These are phyloP conservation scores for Candida sp. DNA, from an alignment of 1,139 yeast genomes.

Conservation along the genomic window DNA sequence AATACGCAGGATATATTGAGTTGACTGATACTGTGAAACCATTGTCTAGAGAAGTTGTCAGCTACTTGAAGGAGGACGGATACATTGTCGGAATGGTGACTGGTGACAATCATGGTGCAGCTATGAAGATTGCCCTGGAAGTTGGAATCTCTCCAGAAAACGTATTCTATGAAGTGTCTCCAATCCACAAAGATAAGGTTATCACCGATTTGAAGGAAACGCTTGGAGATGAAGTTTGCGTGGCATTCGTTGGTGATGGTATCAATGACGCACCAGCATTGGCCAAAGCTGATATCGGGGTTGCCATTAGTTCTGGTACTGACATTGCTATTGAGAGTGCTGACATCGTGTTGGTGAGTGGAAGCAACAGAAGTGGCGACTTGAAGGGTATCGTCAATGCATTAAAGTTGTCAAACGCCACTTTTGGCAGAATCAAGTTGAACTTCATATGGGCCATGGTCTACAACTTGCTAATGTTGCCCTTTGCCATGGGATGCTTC, in stretches of 20 bases:
- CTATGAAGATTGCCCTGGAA: constrained; percentile 63
- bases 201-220: constrained; percentile 60
- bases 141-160: constrained; percentile 69
- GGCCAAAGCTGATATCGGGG: constrained; percentile 86
- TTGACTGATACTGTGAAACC: constrained; percentile 72
- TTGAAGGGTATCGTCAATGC: constrained; percentile 75
- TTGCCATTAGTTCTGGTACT: constrained; percentile 91
- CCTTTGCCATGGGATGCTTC: constrained; percentile 92
- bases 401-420: constrained; percentile 68
- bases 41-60: constrained; percentile 65
- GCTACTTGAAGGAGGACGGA: constrained; percentile 55
- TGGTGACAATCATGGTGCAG: constrained; percentile 78
- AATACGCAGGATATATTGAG: constrained; percentile 66
- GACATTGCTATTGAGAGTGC: constrained; percentile 98
- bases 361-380: constrained; percentile 37
- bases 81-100: constrained; percentile 87
- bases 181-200: constrained; percentile 75
- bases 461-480: constrained; percentile 88
- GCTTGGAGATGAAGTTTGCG: constrained; percentile 40
- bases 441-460: constrained; percentile 88
- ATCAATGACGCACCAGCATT: constrained; percentile 97
- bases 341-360: constrained; percentile 72
- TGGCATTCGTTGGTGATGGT: constrained; percentile 97
- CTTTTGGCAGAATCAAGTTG: constrained; percentile 76
- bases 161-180: constrained; percentile 79